These are phyloP conservation scores for Podaxis pistillaris DNA, from an alignment of 768 basidiomycete species.

Conservation along the genomic window DNA sequence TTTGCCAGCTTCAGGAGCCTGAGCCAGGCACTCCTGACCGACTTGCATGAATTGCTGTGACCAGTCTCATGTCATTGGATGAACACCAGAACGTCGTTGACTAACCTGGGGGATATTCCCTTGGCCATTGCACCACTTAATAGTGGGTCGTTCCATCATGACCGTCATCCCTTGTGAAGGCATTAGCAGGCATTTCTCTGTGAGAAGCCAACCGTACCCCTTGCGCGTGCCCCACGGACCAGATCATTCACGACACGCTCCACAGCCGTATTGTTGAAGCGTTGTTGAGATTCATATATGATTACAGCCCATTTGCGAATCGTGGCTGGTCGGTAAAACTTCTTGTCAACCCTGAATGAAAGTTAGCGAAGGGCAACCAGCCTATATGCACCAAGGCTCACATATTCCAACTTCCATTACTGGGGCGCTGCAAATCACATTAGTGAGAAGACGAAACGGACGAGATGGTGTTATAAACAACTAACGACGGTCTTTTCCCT, in stretches of 20 bases:
- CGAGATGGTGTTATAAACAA: constrained; percentile 20
- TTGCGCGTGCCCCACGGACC: constrained; percentile 42
- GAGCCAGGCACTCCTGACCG: constrained; percentile 41
- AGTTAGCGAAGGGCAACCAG: constrained; percentile 15
- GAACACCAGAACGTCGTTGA: background rate
- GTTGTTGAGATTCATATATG: constrained; percentile 54
- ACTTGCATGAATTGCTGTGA: constrained; percentile 46
- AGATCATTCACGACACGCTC: constrained; percentile 56
- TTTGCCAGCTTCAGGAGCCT: constrained; percentile 26
- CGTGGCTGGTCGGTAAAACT: constrained; percentile 50
- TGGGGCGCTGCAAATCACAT: constrained; percentile 40
- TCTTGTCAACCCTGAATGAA: constrained; percentile 62
- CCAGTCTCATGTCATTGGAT: constrained; percentile 27
- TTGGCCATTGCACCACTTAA: constrained; percentile 59
- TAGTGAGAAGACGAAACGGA: background rate
- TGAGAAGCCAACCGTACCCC: constrained; percentile 46
- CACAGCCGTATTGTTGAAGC: constrained; percentile 47
- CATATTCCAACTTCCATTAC: constrained; percentile 74
- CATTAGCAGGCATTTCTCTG: constrained; percentile 38
- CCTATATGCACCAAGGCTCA: constrained; percentile 26
- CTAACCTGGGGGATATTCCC: constrained; percentile 42
- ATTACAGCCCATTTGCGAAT: constrained; percentile 66
- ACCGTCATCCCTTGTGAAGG: constrained; percentile 57
- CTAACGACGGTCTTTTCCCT: constrained; percentile 53
- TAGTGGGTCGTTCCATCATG: constrained; percentile 39